Base-by-base conservation (phyloP, 2,329 filamentous ascomycete species). In the Corniculantispora saksenae region DNA sequence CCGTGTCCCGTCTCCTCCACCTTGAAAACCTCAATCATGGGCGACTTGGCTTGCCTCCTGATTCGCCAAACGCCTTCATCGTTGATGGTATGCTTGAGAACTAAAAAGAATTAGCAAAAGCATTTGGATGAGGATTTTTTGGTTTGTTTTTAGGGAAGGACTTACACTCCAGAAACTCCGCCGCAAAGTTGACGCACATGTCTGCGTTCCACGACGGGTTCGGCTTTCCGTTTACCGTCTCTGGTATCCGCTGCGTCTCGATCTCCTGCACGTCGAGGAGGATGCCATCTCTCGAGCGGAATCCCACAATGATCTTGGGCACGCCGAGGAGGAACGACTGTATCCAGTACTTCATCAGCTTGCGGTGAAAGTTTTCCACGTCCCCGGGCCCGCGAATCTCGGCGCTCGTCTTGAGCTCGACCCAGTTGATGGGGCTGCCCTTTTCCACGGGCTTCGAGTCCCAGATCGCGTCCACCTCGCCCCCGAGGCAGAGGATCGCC, bases 311-410 rank as follows among this genome's bases (percentile, higher is more conserved):
- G 69, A 99, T 92, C 70, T 90, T 95, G 0, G 93, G 93, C 1
- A 98, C 94, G 48, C 94, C 94, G 2, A 99, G 88, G 2, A 99
- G 83, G 74, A 97, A 99, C 0, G 92, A 97, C 77, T 98, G 95
- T 17, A 94, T 92, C 95, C 95, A 99, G 79, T 94, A 97, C 73
- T 96, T 96, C 78, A 97, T 86, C 63, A 98, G 84, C 76, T 98
- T 98, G 57, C 91, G 87, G 77, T 97, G 92, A 74, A 94, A 97
- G 68, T 88, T 90, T 23, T 89, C 78, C 73, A 88, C 83, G 72
- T 95, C 91, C 55, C 87, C 84, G 1, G 89, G 84, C 66, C 85
- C 85, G 60, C 83, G 82, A 58, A 94, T 89, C 69, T 91, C 88
- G 48, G 86, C 89, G n/a, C 88, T 87, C 0, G 95, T 99, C 76